These are phyloP conservation scores for Kalaharituber pfeilii DNA, from an alignment of 2,329 filamentous ascomycete species.

Conservation along the genomic window DNA sequence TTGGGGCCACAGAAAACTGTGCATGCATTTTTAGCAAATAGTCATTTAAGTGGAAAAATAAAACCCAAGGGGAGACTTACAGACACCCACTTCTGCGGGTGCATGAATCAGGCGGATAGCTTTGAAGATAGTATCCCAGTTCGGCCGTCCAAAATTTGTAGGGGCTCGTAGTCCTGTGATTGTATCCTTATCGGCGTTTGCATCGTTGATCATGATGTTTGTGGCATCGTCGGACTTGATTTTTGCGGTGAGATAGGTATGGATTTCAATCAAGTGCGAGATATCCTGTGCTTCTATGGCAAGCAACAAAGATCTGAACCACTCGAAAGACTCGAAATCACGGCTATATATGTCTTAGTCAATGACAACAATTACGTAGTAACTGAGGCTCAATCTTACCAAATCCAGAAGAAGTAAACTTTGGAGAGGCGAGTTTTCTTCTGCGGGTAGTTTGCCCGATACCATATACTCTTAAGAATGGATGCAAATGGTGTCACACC, in stretches of 20 bases:
- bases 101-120: slow-evolving; percentile 62
- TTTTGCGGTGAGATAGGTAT: slow-evolving; percentile 73
- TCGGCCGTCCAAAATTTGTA: slow-evolving; percentile 71
- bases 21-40: neutral
- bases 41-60: too few species aligned
- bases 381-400: slow-evolving; percentile 4
- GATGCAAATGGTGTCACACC: slow-evolving; percentile 76
- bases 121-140: slow-evolving; percentile 83
- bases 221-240: slow-evolving; percentile 73
- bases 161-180: slow-evolving; percentile 68
- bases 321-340: slow-evolving; percentile 76
- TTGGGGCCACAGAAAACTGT: slow-evolving; percentile 67
- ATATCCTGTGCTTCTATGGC: slow-evolving; percentile 77
- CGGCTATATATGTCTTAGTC: slow-evolving; percentile 36
- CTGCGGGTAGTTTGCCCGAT: slow-evolving; percentile 75
- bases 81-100: slow-evolving; percentile 56
- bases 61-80: slow-evolving; percentile 11
- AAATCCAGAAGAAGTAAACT: slow-evolving; percentile 83
- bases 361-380: neutral
- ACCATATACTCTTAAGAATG: slow-evolving; percentile 84
- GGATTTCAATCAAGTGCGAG: slow-evolving; percentile 71
- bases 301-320: slow-evolving; percentile 68
- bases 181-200: slow-evolving; percentile 65
- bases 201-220: slow-evolving; percentile 87
- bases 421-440: slow-evolving; percentile 63